phyloP scores from a whole-genome alignment of 2,329 filamentous ascomycete genomes.

The Sporothrix globosa region DNA sequence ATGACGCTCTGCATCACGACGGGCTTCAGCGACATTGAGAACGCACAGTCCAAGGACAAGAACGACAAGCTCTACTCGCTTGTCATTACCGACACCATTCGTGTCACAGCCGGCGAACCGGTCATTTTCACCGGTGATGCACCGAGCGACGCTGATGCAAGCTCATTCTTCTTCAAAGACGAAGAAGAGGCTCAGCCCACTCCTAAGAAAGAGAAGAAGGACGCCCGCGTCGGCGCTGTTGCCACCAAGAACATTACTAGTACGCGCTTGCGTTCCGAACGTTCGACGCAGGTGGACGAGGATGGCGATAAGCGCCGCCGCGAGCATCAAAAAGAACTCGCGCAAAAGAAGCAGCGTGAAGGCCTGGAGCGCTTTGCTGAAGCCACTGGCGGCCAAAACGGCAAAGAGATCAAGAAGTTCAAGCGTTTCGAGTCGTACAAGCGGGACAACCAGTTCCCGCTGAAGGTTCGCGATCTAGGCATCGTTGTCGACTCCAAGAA shows the following conservation, averaged over 20 bases:
- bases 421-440: conserved; percentile 99
- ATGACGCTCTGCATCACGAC: conserved; percentile 95
- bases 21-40: conserved; percentile 86
- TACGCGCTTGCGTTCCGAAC: conserved; percentile 87
- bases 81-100: conserved; percentile 88
- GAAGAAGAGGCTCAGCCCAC: conserved; percentile 84
- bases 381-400: conserved; percentile 80
- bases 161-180: conserved; percentile 98
- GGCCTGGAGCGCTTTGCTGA: conserved; percentile 85
- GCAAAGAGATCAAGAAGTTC: conserved; percentile 95
- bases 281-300: conserved; percentile 84
- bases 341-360: conserved; percentile 84
- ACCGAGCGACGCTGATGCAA: conserved; percentile 86
- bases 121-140: conserved; percentile 94
- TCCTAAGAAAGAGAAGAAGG: conserved; percentile 89
- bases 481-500: conserved; percentile 92
- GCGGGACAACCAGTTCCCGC: conserved; percentile 89
- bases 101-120: conserved; percentile 76
- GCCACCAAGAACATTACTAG: conserved; percentile 95
- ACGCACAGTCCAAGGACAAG: conserved; percentile 84
- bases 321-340: conserved; percentile 88
- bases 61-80: conserved; percentile 87
- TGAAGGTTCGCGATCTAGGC: conserved; percentile 78
- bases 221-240: conserved; percentile 79
- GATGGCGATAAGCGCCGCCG: conserved; percentile 84